These are phyloP conservation scores for Ramaria rubella DNA, from an alignment of 768 basidiomycete species.

Conservation along the genomic window DNA sequence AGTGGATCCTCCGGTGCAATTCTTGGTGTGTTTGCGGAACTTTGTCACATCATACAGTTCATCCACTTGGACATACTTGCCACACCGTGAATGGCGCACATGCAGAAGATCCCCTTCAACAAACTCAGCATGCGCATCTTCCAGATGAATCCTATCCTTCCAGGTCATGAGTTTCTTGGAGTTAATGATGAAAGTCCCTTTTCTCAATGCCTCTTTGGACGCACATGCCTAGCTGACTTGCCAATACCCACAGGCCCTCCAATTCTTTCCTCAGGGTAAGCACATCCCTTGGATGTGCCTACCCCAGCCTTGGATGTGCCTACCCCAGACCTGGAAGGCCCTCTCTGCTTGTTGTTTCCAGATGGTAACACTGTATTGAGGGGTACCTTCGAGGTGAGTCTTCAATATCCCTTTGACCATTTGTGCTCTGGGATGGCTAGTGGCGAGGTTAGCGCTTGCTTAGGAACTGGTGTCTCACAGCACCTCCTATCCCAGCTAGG, in stretches of 20 bases:
- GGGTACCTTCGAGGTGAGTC: not conserved
- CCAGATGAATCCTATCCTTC: not conserved
- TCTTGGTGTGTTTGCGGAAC: conserved; percentile 13
- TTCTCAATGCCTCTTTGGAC: not conserved
- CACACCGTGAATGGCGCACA: conserved; percentile 17
- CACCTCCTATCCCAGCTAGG: too few relatives aligned
- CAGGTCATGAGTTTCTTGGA: not conserved
- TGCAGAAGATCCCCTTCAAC: not conserved
- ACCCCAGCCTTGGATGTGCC: not conserved
- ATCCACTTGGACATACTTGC: conserved; percentile 11
- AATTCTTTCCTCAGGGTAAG: not conserved
- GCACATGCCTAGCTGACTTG: not conserved
- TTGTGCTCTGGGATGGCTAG: too few relatives aligned
- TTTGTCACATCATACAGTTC: conserved; percentile 11
- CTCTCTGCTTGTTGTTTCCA: not conserved
- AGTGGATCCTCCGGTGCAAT: not conserved
- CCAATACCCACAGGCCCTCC: not conserved
- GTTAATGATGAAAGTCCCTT: not conserved
- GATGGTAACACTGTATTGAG: not conserved
- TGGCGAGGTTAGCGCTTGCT: too few relatives aligned
- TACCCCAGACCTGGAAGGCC: not conserved
- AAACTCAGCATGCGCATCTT: not conserved
- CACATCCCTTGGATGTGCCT: not conserved
- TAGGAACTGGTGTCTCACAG: too few relatives aligned
- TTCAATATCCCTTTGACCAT: too few relatives aligned